These are phyloP conservation scores for Fusarium falciforme DNA, from an alignment of 2,329 filamentous ascomycete genomes.

Conservation along the genomic window DNA sequence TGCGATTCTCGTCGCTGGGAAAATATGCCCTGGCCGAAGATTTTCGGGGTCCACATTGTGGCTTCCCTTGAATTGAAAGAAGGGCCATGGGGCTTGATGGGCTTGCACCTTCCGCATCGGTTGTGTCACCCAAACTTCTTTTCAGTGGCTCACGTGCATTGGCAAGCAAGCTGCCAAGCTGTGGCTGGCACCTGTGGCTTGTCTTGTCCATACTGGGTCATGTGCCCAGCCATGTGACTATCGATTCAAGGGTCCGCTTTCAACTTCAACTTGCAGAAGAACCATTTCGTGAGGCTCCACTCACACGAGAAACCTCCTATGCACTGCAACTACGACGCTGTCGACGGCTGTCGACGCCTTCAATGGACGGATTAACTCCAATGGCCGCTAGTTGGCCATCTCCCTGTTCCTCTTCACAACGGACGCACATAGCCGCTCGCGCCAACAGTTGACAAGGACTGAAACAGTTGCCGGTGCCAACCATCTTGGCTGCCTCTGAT, in stretches of 20 bases:
- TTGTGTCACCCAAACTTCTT: background rate
- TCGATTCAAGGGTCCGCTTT: background rate
- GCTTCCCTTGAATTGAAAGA: background rate
- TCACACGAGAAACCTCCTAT: background rate
- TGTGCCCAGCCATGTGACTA: conserved; percentile 23
- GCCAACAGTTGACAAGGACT: conserved; percentile 25
- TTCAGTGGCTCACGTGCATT: background rate
- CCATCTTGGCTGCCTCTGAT: conserved; percentile 29
- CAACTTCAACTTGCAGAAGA: background rate
- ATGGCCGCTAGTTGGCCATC: conserved; percentile 1
- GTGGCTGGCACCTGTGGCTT: conserved; percentile 16
- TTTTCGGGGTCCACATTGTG: conserved; percentile 36
- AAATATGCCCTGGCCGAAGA: conserved; percentile 33
- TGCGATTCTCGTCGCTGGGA: conserved; percentile 24
- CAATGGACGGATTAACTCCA: conserved; percentile 3
- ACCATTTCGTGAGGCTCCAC: background rate
- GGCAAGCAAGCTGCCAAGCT: background rate
- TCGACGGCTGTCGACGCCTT: background rate
- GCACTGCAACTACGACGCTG: background rate
- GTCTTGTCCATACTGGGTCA: background rate
- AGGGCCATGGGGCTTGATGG: background rate
- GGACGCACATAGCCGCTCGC: conserved; percentile 37
- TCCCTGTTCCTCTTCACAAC: conserved; percentile 3
- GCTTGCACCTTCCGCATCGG: background rate
- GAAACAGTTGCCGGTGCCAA: conserved; percentile 33